A percentile compares a stretch with the other conserved stretches of the same genome.
Evolutionary conservation across 768 basidiomycete species (phyloP).

Genomic region (Mrakia blollopis): DNA sequence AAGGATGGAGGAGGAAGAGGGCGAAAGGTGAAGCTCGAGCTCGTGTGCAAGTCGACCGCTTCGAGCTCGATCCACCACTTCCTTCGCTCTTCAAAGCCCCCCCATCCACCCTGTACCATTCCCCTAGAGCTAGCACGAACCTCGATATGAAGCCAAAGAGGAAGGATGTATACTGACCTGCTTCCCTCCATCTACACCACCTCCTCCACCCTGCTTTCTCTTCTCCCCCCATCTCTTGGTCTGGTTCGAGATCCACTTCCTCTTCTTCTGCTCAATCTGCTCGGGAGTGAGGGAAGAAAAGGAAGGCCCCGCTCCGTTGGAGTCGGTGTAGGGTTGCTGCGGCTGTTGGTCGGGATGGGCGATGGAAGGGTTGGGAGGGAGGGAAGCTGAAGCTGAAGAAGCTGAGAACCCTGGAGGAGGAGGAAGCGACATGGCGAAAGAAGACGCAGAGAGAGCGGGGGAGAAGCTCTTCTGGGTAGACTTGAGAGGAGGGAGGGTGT

Average conservation of each 20-base stretch:
- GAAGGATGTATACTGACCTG: constrained; percentile 35
- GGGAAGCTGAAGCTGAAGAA: neutral
- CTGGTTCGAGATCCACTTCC: constrained; percentile 95
- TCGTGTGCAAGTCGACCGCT: neutral
- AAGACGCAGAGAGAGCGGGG: neutral
- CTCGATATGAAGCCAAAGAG: neutral
- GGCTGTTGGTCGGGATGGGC: neutral
- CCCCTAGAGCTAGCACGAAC: too few relatives aligned
- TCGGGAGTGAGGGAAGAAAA: constrained; percentile 51
- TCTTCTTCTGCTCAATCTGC: constrained; percentile 81
- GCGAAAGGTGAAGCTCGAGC: neutral
- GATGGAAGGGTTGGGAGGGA: constrained; percentile 2
- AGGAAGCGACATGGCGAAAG: neutral
- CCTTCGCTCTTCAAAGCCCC: neutral
- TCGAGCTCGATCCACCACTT: neutral
- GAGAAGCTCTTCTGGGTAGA: neutral
- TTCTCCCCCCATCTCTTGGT: constrained; percentile 87
- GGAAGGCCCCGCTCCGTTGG: constrained; percentile 26
- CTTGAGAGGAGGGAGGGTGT: too few relatives aligned
- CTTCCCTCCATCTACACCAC: constrained; percentile 45
- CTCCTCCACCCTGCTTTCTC: constrained; percentile 56
- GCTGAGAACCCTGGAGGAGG: neutral
- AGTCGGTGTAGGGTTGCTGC: neutral
- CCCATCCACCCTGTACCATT: neutral
- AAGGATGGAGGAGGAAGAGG: neutral